A percentile compares a stretch with the other conserved stretches of the same genome.
phyloP scores from a whole-genome alignment of 805 yeast genomes.

The Torulaspora microellipsoides region DNA sequence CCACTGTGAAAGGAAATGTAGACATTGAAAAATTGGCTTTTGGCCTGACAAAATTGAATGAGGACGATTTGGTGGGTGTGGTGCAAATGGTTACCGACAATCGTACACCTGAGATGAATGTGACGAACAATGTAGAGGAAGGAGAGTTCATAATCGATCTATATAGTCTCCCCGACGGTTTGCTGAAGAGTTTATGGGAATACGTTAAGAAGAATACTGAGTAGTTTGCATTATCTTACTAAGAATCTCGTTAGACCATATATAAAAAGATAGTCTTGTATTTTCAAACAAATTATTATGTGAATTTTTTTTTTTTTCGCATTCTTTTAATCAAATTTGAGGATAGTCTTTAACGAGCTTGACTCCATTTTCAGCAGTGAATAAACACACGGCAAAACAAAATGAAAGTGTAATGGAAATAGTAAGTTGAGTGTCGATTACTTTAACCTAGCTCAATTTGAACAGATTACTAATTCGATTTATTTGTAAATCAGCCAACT shows the following conservation, averaged over 20 bases:
- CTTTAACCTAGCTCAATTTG: too few species aligned
- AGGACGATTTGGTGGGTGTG: conserved; percentile 89
- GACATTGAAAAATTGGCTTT: conserved; percentile 90
- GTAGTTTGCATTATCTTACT: conserved; percentile 5
- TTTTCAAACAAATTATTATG: too few species aligned
- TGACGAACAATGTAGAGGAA: conserved; percentile 90
- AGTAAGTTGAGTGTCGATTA: conserved; percentile 5
- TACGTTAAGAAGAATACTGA: conserved; percentile 71
- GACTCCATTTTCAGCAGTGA: too few species aligned
- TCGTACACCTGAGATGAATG: conserved; percentile 89
- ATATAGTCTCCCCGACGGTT: conserved; percentile 84
- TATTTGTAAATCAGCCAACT: conserved; percentile 7
- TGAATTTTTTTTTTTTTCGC: too few species aligned
- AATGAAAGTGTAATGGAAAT: conserved; percentile 5
- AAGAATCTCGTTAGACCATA: too few species aligned
- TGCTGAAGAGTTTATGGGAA: conserved; percentile 91
- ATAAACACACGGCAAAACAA: too few species aligned
- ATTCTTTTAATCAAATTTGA: too few species aligned
- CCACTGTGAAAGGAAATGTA: conserved; percentile 63
- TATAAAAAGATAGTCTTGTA: too few species aligned
- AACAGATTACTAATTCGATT: too few species aligned
- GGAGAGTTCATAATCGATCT: conserved; percentile 97
- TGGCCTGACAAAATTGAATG: conserved; percentile 79
- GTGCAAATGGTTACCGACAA: conserved; percentile 98
- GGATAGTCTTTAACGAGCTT: too few species aligned